Evolutionary conservation across 306 rosid genomes (phyloP), one percentile per base, ranked within the genome.

Genomic region (Dryas octopetala): DNA sequence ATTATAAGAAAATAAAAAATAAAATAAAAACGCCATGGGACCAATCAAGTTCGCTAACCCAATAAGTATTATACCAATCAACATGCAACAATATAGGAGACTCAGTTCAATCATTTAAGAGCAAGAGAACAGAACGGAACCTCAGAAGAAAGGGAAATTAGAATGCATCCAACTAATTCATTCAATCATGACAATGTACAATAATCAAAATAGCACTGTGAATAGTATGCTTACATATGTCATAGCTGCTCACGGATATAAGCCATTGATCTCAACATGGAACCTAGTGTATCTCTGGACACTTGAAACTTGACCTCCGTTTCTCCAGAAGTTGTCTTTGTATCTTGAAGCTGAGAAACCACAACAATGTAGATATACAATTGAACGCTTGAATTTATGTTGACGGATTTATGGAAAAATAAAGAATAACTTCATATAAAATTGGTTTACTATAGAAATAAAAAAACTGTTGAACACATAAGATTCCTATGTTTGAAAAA

Each of bases 291-390:
- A 61, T 91, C 92, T 59, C 88, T 83, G 79, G 95, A 87, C 51
- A 89, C 97, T 77, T 89, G 97, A 88, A 91, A 91, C 75, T 89
- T 91, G 82, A 91, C 84, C 84, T 91, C 85, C 26, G 91, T 83
- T 84, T 88, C 88, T 79, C 92, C 91, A 73, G 91, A 75, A 63
- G 80, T 80, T 65, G 92, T 86, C 84, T 84, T 89, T 82, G 95
- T 80, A 70, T 89, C 97, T 80, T 87, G 91, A 68, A 91, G 91
- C 95, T 91, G 91, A 70, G 77, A 77, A 77, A 70, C 66, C 14
- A 83, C 32, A 81, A 68, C 26, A 53, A 60, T 67, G 71, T 49
- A 58, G 73, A 76, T 26, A 71, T 64, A 46, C 12, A 63, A 66
- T 26, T 26, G 5, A 72, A 73, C 50, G 64, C 41, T 17, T 44